Conservation (phyloP, 2,329 filamentous ascomycete species). For the Dendrostoma leiphaemia region DNA sequence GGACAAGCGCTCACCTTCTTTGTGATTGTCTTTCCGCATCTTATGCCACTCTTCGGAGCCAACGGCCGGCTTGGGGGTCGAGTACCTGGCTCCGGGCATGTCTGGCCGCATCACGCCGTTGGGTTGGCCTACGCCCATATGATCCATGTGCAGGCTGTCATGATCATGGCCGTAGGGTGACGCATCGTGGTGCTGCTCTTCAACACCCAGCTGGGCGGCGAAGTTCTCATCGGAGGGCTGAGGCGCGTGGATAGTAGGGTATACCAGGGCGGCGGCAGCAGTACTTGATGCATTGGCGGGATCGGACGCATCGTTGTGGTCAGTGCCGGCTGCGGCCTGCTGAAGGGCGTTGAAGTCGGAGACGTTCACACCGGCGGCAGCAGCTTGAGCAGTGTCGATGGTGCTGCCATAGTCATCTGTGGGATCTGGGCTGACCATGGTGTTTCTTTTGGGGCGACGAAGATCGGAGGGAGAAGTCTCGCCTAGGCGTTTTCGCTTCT, state of each 20-base stretch:
- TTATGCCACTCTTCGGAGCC: slow-evolving; percentile 98
- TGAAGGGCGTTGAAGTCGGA: slow-evolving; percentile 57
- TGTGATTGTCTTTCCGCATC: slow-evolving; percentile 95
- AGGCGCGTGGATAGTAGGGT: slow-evolving; percentile 58
- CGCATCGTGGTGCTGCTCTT: slow-evolving; percentile 34
- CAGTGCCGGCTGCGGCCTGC: slow-evolving; percentile 42
- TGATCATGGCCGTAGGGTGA: slow-evolving; percentile 26
- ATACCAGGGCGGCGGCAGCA: slow-evolving; percentile 60
- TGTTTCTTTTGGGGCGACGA: slow-evolving; percentile 15
- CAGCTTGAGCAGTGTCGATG: slow-evolving; percentile 41
- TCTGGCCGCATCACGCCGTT: slow-evolving; percentile 20
- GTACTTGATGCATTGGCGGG: slow-evolving; percentile 56
- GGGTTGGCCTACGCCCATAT: slow-evolving; percentile 10
- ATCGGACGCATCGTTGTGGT: slow-evolving; percentile 48
- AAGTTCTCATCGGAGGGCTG: slow-evolving; percentile 59
- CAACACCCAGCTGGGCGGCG: slow-evolving; percentile 46
- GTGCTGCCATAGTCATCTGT: slow-evolving; percentile 10
- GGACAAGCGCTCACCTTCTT: slow-evolving; percentile 70
- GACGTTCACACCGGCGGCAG: slow-evolving; percentile 44
- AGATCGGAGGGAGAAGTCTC: slow-evolving; percentile 17
- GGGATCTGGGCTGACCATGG: slow-evolving; percentile 16
- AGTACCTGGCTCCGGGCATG: slow-evolving; percentile 34
- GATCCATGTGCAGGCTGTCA: slow-evolving; percentile 31
- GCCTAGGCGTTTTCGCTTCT: slow-evolving; percentile 17
- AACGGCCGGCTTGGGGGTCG: slow-evolving; percentile 75